phyloP scores from a whole-genome alignment of 192 early-diverging fungal species.

The Rhizophagus sp. region DNA sequence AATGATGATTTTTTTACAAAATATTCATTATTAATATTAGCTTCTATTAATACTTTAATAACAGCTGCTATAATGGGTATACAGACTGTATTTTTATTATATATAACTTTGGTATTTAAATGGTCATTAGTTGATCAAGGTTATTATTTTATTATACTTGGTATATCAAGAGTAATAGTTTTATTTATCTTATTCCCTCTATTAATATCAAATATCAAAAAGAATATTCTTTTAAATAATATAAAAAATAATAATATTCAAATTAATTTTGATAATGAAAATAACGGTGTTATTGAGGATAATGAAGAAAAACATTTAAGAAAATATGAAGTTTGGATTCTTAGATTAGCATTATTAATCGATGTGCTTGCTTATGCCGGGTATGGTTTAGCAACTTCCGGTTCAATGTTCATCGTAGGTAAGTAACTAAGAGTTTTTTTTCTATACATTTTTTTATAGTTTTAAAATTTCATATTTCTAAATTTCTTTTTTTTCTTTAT shows the following conservation, averaged over 20 bases:
- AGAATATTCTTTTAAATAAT: background rate
- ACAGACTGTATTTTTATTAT: constrained; percentile 12
- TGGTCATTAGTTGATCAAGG: constrained; percentile 22
- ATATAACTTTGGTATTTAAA: constrained; percentile 9
- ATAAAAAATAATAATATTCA: background rate
- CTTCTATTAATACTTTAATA: background rate
- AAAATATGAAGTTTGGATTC: constrained; percentile 46
- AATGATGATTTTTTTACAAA: background rate
- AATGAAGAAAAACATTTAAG: background rate
- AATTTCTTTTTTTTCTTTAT: constrained; percentile 26
- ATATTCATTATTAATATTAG: constrained; percentile 1
- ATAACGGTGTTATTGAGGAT: too few relatives aligned
- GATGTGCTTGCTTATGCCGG: constrained; percentile 36
- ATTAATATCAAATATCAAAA: background rate
- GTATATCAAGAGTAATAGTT: background rate
- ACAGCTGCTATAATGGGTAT: background rate
- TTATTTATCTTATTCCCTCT: background rate
- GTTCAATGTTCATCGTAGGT: constrained; percentile 25
- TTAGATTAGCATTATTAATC: constrained; percentile 40
- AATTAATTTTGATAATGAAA: background rate
- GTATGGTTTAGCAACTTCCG: constrained; percentile 35
- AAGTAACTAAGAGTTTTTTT: background rate
- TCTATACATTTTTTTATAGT: background rate
- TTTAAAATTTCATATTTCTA: background rate
- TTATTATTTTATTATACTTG: background rate